Evolutionary conservation across 1,284 basidiomycete species (phyloP).

Genomic region (Tilletia indica): DNA sequence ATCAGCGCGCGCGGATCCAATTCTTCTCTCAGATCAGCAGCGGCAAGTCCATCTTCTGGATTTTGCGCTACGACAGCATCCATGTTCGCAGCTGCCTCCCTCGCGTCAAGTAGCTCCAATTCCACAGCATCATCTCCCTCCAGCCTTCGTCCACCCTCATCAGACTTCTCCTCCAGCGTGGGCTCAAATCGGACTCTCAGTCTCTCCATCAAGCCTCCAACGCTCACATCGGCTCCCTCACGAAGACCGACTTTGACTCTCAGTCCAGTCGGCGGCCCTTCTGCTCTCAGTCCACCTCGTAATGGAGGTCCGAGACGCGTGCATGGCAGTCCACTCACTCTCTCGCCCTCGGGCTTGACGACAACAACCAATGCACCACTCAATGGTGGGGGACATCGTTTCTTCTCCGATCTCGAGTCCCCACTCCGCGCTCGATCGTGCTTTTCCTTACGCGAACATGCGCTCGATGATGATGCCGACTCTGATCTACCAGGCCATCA

Average conservation of each 20-base stretch:
- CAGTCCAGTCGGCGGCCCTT: neutral
- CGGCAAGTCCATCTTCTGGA: neutral
- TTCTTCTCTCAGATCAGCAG: neutral
- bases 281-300: too few species aligned
- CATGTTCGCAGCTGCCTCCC: neutral
- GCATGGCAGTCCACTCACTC: neutral
- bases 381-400: too few species aligned
- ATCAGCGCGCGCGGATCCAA: neutral
- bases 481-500: too few species aligned
- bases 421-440: too few species aligned
- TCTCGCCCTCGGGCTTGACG: too few species aligned
- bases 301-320: neutral
- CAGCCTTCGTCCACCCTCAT: neutral
- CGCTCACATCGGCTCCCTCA: neutral
- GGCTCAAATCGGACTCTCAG: slow-evolving; percentile 1
- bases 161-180: neutral
- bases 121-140: neutral
- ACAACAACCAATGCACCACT: too few species aligned
- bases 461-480: too few species aligned
- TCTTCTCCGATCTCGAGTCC: too few species aligned
- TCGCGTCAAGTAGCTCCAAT: neutral
- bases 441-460: too few species aligned
- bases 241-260: neutral
- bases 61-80: neutral
- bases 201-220: neutral